Base-by-base conservation (phyloP, 805 yeast genomes). In the Candida qinlingensis region DNA sequence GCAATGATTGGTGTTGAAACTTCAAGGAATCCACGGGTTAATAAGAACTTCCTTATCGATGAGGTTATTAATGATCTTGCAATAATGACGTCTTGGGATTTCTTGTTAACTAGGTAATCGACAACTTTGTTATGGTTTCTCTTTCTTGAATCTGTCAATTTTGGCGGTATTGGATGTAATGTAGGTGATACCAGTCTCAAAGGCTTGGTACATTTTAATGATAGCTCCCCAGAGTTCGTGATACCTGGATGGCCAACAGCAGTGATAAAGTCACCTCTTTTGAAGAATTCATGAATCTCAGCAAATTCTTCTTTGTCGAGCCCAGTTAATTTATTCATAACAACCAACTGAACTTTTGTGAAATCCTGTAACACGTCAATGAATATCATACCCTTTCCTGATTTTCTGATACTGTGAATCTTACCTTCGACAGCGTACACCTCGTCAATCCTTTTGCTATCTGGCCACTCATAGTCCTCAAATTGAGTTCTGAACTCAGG, bases 1-100 rank as follows among this genome's bases (percentile, higher is more conserved):
- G 89, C 78, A 10, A 94, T 65, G 1, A 90, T 77, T 0, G 99
- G 99, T 0, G 99, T 94, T 45, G 84, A 86, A 0, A 94, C 96
- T 63, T 90, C 97, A 3, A 87, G 52, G 55, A 90, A 94, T 1
- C 71, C 80, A 26, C 69, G 66, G 0, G 60, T 56, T 38, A 73
- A 71, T 25, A 92, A 73, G 56, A 79, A 90, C 1, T 60, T 53
- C 26, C 97, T 68, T 4, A 92, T 70, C 2, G 74, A 62, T 9
- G 71, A 69, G 2, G 83, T 71, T 1, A 90, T 68, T n/a, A 67
- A 58, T 2, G 83, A 74, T 52, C 92, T 76, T 1, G 80, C 72
- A 1, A 65, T 52, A 5, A 81, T 68, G 0, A 75, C 65, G 3
- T 76, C 72, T 39, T 72, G 66, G 2, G 85, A 73, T 12, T 66